phyloP scores from a whole-genome alignment of 768 basidiomycete species.

The Porpolomopsis calyptriformis region DNA sequence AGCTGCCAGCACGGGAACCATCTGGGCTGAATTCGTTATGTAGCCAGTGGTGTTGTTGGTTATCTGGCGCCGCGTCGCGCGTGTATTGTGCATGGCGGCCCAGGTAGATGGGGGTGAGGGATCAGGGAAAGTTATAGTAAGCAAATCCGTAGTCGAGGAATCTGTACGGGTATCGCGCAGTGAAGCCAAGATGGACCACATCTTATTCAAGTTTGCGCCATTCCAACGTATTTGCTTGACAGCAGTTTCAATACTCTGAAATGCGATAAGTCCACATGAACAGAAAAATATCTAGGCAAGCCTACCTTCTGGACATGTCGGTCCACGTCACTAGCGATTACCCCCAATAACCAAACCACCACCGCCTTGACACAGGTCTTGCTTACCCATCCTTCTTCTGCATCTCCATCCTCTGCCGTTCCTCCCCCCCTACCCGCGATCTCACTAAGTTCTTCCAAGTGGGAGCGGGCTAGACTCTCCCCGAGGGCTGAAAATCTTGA shows the following conservation, averaged over 20 bases:
- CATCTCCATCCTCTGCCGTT: constrained; percentile 30
- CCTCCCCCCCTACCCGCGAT: constrained; percentile 28
- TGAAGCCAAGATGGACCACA: constrained; percentile 46
- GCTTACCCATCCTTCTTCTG: constrained; percentile 46
- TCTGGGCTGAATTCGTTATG: constrained; percentile 41
- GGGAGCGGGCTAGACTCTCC: constrained; percentile 30
- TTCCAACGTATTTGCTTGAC: constrained; percentile 41
- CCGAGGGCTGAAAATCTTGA: constrained; percentile 49
- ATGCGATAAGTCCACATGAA: constrained; percentile 7
- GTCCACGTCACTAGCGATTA: constrained; percentile 37
- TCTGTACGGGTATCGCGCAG: constrained; percentile 29
- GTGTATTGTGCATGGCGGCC: constrained; percentile 32
- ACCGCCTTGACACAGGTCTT: constrained; percentile 56
- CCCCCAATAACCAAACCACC: constrained; percentile 47
- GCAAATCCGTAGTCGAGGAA: constrained; percentile 6
- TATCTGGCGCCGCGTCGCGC: constrained; percentile 28
- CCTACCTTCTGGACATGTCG: constrained; percentile 27
- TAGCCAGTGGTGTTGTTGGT: constrained; percentile 17
- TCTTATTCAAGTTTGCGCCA: constrained; percentile 48
- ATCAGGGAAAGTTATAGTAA: constrained; percentile 37
- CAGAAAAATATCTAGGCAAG: not conserved
- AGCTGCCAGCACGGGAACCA: constrained; percentile 54
- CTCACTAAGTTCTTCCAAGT: constrained; percentile 56
- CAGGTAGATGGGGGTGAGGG: constrained; percentile 46
- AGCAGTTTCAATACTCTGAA: constrained; percentile 33